Evolutionary conservation across 2,329 filamentous ascomycete species (phyloP).

Genomic region (Trichophyton equinum): DNA sequence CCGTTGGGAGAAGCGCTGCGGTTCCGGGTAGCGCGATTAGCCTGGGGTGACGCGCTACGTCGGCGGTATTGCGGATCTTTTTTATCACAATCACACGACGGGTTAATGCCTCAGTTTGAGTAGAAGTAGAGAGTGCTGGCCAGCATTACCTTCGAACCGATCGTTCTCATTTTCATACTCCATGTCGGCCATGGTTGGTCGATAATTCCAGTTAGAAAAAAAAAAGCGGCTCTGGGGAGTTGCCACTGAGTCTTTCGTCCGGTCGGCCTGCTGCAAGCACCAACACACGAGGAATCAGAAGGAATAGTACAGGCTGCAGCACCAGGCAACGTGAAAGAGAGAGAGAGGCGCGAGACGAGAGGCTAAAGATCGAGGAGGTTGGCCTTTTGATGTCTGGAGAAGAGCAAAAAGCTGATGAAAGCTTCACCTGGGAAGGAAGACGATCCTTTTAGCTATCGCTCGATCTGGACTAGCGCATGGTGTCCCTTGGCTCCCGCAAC

Average conservation of each 20-base stretch:
- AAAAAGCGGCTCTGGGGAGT: neutral
- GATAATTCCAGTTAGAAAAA: neutral
- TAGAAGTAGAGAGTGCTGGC: neutral
- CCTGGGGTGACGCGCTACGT: constrained; percentile 53
- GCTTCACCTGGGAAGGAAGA: neutral
- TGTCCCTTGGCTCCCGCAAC: neutral
- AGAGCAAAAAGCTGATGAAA: neutral
- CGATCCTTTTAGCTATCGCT: neutral
- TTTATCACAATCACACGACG: constrained; percentile 23
- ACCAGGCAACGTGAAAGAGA: neutral
- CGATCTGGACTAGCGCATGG: neutral
- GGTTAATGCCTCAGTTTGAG: neutral
- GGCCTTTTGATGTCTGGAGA: neutral
- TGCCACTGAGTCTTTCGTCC: neutral
- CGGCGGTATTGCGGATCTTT: constrained; percentile 52
- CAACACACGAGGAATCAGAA: neutral
- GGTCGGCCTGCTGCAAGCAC: neutral
- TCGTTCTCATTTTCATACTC: constrained; percentile 56
- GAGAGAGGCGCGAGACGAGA: neutral
- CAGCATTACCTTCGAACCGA: constrained; percentile 50
- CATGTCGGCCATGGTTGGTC: constrained; percentile 24
- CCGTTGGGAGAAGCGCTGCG: constrained; percentile 54
- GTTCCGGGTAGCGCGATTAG: constrained; percentile 41
- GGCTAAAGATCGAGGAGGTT: neutral
- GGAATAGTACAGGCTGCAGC: neutral